Base-by-base conservation (phyloP, 164 flowering plant genomes). In the Kingdonia uniflora region DNA sequence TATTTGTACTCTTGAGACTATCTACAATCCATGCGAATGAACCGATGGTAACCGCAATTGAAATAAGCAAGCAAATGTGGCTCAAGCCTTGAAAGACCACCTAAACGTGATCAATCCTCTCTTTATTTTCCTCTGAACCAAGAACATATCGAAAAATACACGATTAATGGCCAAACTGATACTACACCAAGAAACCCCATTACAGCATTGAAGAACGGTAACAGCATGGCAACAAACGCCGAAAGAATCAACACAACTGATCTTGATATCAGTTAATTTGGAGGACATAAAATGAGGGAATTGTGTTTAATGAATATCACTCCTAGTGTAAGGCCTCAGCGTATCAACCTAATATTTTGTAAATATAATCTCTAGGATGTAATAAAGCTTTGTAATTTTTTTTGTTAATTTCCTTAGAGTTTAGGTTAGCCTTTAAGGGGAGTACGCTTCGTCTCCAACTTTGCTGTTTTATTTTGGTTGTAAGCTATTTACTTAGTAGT, bases 191-290 rank as follows among this genome's bases (percentile, higher is more conserved):
- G 55, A 19, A 75, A 50, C 1, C 76, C 74, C 42, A 69, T 17
- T 26, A 75, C 49, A 1, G 70, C 72, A 59, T 75, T 75, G 68
- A 75, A 75, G 70, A 75, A 75, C 19, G 76, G 79, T 40, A 75
- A 49, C 57, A 72, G 53, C 74, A 72, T 72, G 2, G 79, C 69
- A 11, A 72, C 62, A 24, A 45, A 6, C 1, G 70, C 65, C 5
- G 75, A 67, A 42, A 69, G 39, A 24, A 65, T 42, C n/a, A 72
- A 65, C 44, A 64, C 61, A 1, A 57, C 5, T 22, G 74, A 42
- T 13, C 76, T 63, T 0, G 62, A 33, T 26, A 71, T 21, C 22
- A 72, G 70, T n/a, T n/a, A n/a, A n/a, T 67, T 46, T 67, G 49
- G 51, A 33, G 1, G 62, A 39, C 12, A 69, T 69, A 48, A 65